phyloP scores from a whole-genome alignment of 2,329 filamentous ascomycete species.

The Ilyonectria destructans region DNA sequence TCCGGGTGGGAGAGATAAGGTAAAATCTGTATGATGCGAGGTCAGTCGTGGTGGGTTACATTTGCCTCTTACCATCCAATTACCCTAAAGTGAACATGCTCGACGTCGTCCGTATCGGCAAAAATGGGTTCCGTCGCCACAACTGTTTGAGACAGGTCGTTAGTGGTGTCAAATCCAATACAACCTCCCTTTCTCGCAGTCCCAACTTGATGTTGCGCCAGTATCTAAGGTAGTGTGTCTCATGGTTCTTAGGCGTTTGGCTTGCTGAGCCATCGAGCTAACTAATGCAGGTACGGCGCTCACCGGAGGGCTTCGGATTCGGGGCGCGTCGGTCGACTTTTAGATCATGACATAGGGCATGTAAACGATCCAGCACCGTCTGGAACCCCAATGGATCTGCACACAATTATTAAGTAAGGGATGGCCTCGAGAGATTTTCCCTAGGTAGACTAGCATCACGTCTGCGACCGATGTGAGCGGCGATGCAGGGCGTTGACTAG shows the following conservation, averaged over 20 bases:
- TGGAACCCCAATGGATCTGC: neutral
- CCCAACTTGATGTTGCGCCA: neutral
- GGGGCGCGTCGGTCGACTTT: neutral
- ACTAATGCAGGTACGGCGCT: conserved; percentile 18
- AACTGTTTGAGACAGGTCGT: neutral
- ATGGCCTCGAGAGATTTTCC: neutral
- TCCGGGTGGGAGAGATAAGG: conserved; percentile 4
- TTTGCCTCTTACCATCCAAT: neutral
- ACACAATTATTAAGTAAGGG: conserved; percentile 26
- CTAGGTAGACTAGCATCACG: neutral
- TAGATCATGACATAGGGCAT: neutral
- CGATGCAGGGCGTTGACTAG: conserved; percentile 11
- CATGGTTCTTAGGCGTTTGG: too few relatives aligned
- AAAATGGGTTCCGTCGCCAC: neutral
- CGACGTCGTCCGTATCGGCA: neutral
- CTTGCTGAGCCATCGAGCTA: neutral
- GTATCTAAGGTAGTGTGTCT: neutral
- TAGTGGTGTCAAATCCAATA: neutral
- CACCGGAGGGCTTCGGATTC: neutral
- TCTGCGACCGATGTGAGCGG: neutral
- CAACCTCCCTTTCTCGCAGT: neutral
- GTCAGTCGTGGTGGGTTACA: conserved; percentile 2
- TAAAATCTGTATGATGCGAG: neutral
- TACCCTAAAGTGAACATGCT: neutral
- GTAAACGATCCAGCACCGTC: neutral